Evolutionary conservation across 352 stramenopile genomes (phyloP).

Genomic region (Phytophthora cactorum): DNA sequence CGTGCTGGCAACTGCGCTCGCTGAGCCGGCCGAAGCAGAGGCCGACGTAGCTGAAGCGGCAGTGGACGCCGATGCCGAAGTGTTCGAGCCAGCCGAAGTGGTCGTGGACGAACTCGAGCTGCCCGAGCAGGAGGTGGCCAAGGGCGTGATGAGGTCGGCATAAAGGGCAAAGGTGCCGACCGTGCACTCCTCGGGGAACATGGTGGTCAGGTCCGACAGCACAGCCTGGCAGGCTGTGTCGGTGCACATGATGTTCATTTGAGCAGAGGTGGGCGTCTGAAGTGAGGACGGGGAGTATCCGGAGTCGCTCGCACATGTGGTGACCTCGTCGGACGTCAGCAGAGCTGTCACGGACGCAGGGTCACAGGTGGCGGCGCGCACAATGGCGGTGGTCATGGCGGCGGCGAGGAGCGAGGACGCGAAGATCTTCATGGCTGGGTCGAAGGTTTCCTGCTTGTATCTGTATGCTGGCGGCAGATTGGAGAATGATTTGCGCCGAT

Average conservation of each 20-base stretch:
- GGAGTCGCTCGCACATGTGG: constrained; percentile 35
- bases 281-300: constrained; percentile 41
- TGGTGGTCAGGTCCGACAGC: constrained; percentile 29
- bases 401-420: constrained; percentile 20
- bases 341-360: constrained; percentile 26
- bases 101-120: constrained; percentile 20
- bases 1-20: constrained; percentile 1
- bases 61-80: constrained; percentile 13
- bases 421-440: constrained; percentile 38
- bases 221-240: constrained; percentile 36
- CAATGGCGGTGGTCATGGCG: constrained; percentile 22
- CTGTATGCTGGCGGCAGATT: constrained; percentile 29
- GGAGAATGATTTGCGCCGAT: constrained; percentile 19
- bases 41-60: constrained; percentile 17
- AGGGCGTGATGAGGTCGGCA: constrained; percentile 38
- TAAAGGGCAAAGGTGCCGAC: constrained; percentile 36
- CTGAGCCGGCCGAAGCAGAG: constrained; percentile 20
- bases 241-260: constrained; percentile 39
- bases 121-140: constrained; percentile 35
- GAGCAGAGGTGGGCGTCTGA: constrained; percentile 19
- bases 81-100: constrained; percentile 14
- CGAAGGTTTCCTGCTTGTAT: constrained; percentile 14
- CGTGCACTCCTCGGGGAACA: constrained; percentile 44
- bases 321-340: constrained; percentile 15
- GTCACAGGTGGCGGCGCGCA: constrained; percentile 35